phyloP scores from a whole-genome alignment of 116 monocot species.

The Posidonia oceanica region DNA sequence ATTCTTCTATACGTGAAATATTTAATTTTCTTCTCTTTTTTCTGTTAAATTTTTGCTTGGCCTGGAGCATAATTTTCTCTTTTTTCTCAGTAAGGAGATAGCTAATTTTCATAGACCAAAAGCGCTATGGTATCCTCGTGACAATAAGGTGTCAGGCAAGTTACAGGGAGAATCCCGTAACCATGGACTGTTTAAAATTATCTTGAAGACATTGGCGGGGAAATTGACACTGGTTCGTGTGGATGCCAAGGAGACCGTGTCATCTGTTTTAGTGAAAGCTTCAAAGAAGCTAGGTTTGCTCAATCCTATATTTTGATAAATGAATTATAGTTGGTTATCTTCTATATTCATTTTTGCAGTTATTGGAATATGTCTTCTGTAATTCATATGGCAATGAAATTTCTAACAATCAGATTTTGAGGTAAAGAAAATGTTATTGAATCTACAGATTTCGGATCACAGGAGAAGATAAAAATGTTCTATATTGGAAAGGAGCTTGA shows the following conservation, averaged over 20 bases:
- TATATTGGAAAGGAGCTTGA: constrained; percentile 73
- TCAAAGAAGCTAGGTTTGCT: constrained; percentile 78
- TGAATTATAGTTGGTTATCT: neutral
- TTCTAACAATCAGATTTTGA: neutral
- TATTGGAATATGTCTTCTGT: neutral
- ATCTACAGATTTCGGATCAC: constrained; percentile 50
- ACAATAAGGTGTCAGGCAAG: constrained; percentile 54
- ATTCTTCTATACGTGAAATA: neutral
- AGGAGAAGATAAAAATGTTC: constrained; percentile 59
- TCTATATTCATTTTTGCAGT: neutral
- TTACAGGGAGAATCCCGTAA: constrained; percentile 28
- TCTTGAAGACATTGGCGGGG: constrained; percentile 59
- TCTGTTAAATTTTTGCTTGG: neutral
- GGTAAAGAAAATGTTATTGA: constrained; percentile 2
- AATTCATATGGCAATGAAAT: neutral
- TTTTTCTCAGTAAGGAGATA: constrained; percentile 76
- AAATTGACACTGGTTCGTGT: constrained; percentile 59
- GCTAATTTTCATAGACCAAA: constrained; percentile 91
- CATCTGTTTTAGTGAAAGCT: constrained; percentile 49
- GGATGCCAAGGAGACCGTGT: constrained; percentile 52
- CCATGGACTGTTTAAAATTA: constrained; percentile 53
- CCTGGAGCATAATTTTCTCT: constrained; percentile 2
- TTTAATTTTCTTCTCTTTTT: constrained; percentile 5
- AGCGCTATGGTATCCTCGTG: constrained; percentile 86
- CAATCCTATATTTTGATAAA: neutral